A percentile compares a stretch with the other conserved stretches of the same genome.
phyloP scores from a whole-genome alignment of 2,329 filamentous ascomycete genomes.

The Talaromyces sp. region DNA sequence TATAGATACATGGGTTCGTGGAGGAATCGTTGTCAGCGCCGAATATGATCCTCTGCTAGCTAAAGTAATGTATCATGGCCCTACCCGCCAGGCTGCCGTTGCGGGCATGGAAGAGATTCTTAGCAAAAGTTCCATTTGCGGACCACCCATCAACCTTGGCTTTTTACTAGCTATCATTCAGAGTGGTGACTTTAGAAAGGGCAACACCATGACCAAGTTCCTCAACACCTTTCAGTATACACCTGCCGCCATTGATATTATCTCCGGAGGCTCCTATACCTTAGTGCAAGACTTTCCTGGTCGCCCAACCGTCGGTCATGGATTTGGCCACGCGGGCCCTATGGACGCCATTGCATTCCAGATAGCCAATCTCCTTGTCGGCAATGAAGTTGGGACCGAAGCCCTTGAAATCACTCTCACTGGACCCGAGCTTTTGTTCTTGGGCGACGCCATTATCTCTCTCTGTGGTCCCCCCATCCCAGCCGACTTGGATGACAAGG shows the following conservation, averaged over 20 bases:
- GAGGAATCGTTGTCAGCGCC: neutral
- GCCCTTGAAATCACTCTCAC: constrained; percentile 59
- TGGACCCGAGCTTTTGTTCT: constrained; percentile 58
- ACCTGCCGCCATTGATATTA: constrained; percentile 54
- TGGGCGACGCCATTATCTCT: constrained; percentile 53
- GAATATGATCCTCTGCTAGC: neutral
- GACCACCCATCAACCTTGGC: constrained; percentile 57
- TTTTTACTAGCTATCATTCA: constrained; percentile 53
- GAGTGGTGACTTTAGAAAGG: constrained; percentile 45
- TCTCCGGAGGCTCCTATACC: constrained; percentile 57
- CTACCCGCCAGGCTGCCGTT: neutral
- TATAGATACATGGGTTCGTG: constrained; percentile 63
- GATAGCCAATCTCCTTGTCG: constrained; percentile 54
- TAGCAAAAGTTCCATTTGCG: constrained; percentile 30
- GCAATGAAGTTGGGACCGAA: constrained; percentile 53
- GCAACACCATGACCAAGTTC: constrained; percentile 57
- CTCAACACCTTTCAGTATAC: constrained; percentile 50
- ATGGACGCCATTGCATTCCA: constrained; percentile 35
- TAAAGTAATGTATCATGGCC: neutral
- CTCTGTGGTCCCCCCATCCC: constrained; percentile 57
- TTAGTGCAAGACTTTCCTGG: constrained; percentile 59
- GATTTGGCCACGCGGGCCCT: constrained; percentile 58
- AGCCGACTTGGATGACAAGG: constrained; percentile 49
- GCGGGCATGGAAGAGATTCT: neutral
- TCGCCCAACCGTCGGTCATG: constrained; percentile 55